Base-by-base conservation (phyloP, 2,329 filamentous ascomycete genomes). In the Trichoderma sp. region DNA sequence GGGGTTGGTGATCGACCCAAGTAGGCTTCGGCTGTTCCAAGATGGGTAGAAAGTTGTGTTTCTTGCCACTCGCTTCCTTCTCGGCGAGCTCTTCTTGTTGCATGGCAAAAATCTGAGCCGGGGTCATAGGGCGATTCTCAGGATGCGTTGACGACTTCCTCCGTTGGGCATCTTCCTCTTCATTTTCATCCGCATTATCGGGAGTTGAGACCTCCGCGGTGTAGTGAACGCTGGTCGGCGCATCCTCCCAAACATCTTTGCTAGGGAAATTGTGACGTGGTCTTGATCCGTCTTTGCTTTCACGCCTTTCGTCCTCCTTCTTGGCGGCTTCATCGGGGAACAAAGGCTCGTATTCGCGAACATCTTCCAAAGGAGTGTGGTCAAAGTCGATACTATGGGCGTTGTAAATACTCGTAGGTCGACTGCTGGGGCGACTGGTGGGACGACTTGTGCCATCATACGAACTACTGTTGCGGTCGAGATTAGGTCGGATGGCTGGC, bases 171-270 rank as follows among this genome's bases (percentile, higher is more conserved):
- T 62, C 58, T 24, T 66, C 78, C 75, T 72, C 79, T 72, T 89
- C 75, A 71, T 79, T 82, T n/a, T 66, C 78, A 75, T 72, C 79
- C 72, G 89, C 75, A 71, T 79, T 82, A 73, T 77, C 92, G 1
- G 94, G 94, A 0, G 93, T 96, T 3, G 91, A 92, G 8, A 98
- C 95, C 70, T 92, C 94, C 3, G 94, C 90, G 40, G 88, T 90
- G 76, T 87, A 89, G 75, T 96, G 89, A 64, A 93, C 85, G 80
- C 94, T 97, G 76, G 90, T 91, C 4, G 96, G 96, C 0, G 93
- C 91, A 78, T 99, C 96, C 82, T 99, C 96, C 96, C 96, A 99
- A 52, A 98, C 88, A 78, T 99, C 96, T 78, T 94, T 92, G 79
- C 94, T 97, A 1, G 96, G 96, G 80, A 99, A 99, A 71, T 87